These are phyloP conservation scores for Penicillium longicatenatum DNA, from an alignment of 495 filamentous ascomycete genomes.

Conservation along the genomic window DNA sequence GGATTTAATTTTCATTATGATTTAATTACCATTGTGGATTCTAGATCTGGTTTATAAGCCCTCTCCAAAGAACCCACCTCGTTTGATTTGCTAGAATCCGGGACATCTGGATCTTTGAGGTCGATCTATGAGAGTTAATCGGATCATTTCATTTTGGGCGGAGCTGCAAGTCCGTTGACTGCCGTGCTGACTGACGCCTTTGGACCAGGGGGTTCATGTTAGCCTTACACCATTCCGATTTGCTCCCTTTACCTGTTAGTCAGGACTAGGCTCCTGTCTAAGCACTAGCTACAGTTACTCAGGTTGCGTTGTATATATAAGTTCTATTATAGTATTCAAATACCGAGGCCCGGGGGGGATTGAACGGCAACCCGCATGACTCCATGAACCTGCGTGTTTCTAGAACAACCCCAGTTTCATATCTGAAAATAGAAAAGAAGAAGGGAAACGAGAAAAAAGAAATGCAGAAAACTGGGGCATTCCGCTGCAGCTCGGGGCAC, in stretches of 20 bases:
- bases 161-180: slow-evolving; percentile 19
- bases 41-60: not conserved
- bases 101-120: not conserved
- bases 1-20: not conserved
- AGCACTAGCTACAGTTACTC: not conserved
- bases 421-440: not conserved
- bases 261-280: not conserved
- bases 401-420: slow-evolving; percentile 18
- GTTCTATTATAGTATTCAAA: not conserved
- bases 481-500: slow-evolving; percentile 25
- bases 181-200: not conserved
- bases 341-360: slow-evolving; percentile 1
- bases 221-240: not conserved
- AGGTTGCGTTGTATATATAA: not conserved
- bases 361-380: slow-evolving; percentile 22
- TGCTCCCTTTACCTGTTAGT: not conserved
- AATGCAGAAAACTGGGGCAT: slow-evolving; percentile 18
- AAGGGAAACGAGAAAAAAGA: not conserved
- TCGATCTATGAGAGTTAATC: not conserved
- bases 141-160: slow-evolving; percentile 5
- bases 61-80: not conserved
- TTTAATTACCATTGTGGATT: not conserved
- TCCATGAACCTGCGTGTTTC: slow-evolving; percentile 15
- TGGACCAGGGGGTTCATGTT: slow-evolving; percentile 1
- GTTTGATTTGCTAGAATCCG: not conserved